Percentiles rank a stretch among this genome's conserved stretches.
Conservation (phyloP, 2,329 filamentous ascomycete genomes). For the Colletotrichum gloeosporioides region DNA sequence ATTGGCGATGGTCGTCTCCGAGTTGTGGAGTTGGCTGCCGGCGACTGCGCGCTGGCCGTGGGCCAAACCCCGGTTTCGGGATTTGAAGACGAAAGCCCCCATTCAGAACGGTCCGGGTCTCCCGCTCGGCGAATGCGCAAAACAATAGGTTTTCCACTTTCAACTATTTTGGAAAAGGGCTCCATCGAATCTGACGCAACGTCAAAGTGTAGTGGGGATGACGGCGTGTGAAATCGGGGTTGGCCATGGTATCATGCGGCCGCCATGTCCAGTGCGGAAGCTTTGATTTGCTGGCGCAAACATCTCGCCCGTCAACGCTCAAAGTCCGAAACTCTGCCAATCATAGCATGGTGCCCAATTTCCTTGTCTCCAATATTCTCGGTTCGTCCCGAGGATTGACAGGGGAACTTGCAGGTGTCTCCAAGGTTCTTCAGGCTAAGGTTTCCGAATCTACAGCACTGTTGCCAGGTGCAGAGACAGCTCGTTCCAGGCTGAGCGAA, state of each 20-base stretch:
- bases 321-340: background rate
- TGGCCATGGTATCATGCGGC: background rate
- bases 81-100: constrained; percentile 1
- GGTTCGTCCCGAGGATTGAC: background rate
- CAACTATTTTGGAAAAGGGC: background rate
- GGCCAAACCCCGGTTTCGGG: constrained; percentile 17
- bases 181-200: background rate
- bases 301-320: background rate
- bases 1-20: background rate
- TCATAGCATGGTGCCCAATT: background rate
- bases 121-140: background rate
- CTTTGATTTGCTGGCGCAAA: background rate
- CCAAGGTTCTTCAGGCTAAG: background rate
- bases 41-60: background rate
- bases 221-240: background rate
- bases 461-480: background rate
- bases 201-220: background rate
- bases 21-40: background rate
- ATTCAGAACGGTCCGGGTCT: background rate
- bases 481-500: background rate
- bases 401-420: background rate
- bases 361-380: background rate
- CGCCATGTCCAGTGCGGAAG: background rate
- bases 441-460: background rate
- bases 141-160: background rate